Evolutionary conservation across 2,329 filamentous ascomycete species (phyloP).

Genomic region (Verticillium isaacii): DNA sequence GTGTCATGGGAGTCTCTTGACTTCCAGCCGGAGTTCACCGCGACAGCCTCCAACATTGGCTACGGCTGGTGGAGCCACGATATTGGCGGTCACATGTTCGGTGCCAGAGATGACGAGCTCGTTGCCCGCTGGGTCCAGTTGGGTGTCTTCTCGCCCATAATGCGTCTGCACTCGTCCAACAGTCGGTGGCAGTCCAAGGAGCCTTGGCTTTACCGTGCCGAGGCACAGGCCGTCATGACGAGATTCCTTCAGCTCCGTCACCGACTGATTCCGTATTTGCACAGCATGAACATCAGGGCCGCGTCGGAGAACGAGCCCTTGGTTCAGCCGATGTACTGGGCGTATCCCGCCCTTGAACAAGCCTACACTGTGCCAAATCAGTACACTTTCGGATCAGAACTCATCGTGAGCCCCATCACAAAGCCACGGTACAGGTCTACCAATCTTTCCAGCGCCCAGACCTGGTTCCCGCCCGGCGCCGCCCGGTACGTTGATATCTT

Average conservation of each 20-base stretch:
- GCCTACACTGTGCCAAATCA: slow-evolving; percentile 54
- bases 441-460: slow-evolving; percentile 40
- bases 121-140: slow-evolving; percentile 57
- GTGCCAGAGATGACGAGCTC: slow-evolving; percentile 53
- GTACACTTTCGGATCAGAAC: slow-evolving; percentile 52
- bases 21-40: slow-evolving; percentile 65
- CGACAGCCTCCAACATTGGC: slow-evolving; percentile 61
- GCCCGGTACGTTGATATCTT: slow-evolving; percentile 49
- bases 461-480: slow-evolving; percentile 51
- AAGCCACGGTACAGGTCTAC: slow-evolving; percentile 41
- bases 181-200: slow-evolving; percentile 57
- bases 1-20: slow-evolving; percentile 55
- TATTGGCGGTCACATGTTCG: slow-evolving; percentile 58
- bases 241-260: slow-evolving; percentile 50
- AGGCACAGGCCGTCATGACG: slow-evolving; percentile 40
- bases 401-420: slow-evolving; percentile 54
- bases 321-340: slow-evolving; percentile 60
- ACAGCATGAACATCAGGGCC: slow-evolving; percentile 49
- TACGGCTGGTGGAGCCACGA: slow-evolving; percentile 68
- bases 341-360: slow-evolving; percentile 42
- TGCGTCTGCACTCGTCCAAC: slow-evolving; percentile 56
- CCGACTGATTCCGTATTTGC: slow-evolving; percentile 54
- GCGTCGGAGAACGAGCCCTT: slow-evolving; percentile 43
- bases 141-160: slow-evolving; percentile 56
- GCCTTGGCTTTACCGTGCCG: slow-evolving; percentile 51